Evolutionary conservation across 495 filamentous ascomycete species (phyloP).

Genomic region (Aspergillus saccharolyticus): DNA sequence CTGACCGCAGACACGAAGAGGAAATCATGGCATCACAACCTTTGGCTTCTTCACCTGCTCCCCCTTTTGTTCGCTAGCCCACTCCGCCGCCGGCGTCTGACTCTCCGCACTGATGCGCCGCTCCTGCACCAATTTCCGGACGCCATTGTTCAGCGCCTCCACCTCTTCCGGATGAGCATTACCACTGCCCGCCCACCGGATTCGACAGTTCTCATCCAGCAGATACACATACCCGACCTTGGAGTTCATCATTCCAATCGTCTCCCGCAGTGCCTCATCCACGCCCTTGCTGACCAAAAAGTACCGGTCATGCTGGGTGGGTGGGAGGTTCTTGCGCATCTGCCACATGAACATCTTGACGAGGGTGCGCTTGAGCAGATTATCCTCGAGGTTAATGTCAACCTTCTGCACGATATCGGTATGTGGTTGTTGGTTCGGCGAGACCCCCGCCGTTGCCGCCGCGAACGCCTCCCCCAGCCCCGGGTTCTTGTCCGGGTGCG

Average conservation of each 20-base stretch:
- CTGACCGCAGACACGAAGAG: too few species aligned
- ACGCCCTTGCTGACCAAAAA: conserved; percentile 81
- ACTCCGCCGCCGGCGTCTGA: conserved; percentile 19
- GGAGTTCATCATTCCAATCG: conserved; percentile 75
- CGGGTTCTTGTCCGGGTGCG: conserved; percentile 57
- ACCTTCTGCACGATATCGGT: conserved; percentile 63
- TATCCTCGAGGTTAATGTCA: conserved; percentile 83
- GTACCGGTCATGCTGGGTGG: conserved; percentile 64
- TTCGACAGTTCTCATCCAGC: conserved; percentile 78
- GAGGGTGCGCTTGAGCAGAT: conserved; percentile 66
- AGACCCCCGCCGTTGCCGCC: too few species aligned
- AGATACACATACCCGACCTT: conserved; percentile 95
- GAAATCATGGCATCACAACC: conserved; percentile 16
- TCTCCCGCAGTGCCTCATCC: conserved; percentile 64
- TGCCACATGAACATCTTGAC: conserved; percentile 63
- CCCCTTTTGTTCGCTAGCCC: conserved; percentile 7
- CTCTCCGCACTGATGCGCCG: conserved; percentile 26
- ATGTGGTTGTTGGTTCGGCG: conserved; percentile 29
- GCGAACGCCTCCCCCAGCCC: conserved; percentile 51
- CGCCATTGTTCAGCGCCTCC: conserved; percentile 62
- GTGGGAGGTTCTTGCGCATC: conserved; percentile 51
- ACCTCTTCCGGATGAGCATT: conserved; percentile 62
- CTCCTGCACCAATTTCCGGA: conserved; percentile 65
- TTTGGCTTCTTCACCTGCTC: conserved; percentile 15
- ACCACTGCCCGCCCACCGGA: conserved; percentile 94